Evolutionary conservation across 257 asterid species (phyloP), one percentile per base, ranked within the genome.

Genomic region (Solanum neorickii): DNA sequence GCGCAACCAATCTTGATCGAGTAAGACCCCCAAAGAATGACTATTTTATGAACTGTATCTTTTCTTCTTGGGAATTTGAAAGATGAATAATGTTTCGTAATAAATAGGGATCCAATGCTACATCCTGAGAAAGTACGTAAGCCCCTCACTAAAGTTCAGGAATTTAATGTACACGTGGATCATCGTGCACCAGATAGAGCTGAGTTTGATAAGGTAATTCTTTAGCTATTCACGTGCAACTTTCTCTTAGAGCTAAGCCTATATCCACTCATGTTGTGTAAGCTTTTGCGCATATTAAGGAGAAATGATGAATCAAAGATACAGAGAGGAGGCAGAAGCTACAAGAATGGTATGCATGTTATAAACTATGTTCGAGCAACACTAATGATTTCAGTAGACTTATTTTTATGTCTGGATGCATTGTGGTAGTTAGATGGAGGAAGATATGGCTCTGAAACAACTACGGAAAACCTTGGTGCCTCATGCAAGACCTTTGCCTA

Each of bases 381-480:
- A 7, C 13, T 46, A 39, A 47, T 21, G 11, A 47, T 47, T 33
- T 72, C 1, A 7, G 0, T 39, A 66, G 66, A 42, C 5, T 86
- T 7, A 72, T 70, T 31, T 70, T 25, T 33, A 0, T 33, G 35
- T 33, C 35, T 33, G 35, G 35, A 33, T 33, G 35, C 35, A 27
- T 27, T 7, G 18, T 78, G 82, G 11, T 70, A 82, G 65, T 35
- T 69, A 96, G 99, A 93, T 95, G 98, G 98, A 97, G 91, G 99
- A 97, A 85, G 99, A 97, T 89, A 97, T 93, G 93, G 99, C 99
- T 35, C 86, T 97, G 93, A 97, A 97, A 88, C 98, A 95, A 89
- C 47, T 94, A 77, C 83, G 99, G 80, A 92, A 95, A 89, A 94
- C 98, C 21, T 88, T 97, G 88, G 95, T 97, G 56, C 98, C 97